A percentile compares a stretch with the other conserved stretches of the same genome.
Evolutionary conservation across 2,329 filamentous ascomycete genomes (phyloP).

Genomic region (Scytalidium lignicola): DNA sequence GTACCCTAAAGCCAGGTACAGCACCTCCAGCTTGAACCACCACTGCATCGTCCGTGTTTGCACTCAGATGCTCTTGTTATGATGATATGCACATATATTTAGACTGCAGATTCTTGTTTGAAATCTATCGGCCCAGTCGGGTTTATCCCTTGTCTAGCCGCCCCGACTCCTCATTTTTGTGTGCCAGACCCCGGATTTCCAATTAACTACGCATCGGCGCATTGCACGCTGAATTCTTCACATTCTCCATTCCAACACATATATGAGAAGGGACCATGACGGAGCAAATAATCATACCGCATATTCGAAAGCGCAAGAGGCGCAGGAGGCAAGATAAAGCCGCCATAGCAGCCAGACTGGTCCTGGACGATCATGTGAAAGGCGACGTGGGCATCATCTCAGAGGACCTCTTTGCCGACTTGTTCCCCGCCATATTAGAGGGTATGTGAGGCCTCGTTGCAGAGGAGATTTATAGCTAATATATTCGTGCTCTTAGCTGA

Average conservation of each 20-base stretch:
- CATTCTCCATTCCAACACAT: neutral
- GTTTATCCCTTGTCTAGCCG: neutral
- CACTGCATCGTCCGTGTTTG: no score
- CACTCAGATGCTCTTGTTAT: no score
- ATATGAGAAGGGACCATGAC: conserved; percentile 10
- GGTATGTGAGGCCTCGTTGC: conserved; percentile 38
- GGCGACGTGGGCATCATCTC: conserved; percentile 84
- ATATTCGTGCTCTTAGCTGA: conserved; percentile 12
- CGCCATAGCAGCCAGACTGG: conserved; percentile 70
- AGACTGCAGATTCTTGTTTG: neutral
- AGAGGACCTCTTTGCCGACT: conserved; percentile 75
- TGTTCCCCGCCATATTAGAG: conserved; percentile 61
- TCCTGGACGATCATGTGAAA: conserved; percentile 80
- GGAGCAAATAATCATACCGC: conserved; percentile 15
- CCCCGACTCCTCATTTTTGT: neutral
- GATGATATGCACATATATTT: no score
- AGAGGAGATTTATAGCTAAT: no score
- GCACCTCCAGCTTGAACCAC: no score
- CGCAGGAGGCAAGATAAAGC: conserved; percentile 64
- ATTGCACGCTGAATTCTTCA: neutral
- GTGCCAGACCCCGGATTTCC: neutral
- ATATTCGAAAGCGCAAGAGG: conserved; percentile 38
- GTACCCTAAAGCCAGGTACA: neutral
- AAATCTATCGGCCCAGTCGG: neutral
- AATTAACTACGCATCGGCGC: neutral